phyloP scores from a whole-genome alignment of 345 rosid genomes.

The Brassica cretica region DNA sequence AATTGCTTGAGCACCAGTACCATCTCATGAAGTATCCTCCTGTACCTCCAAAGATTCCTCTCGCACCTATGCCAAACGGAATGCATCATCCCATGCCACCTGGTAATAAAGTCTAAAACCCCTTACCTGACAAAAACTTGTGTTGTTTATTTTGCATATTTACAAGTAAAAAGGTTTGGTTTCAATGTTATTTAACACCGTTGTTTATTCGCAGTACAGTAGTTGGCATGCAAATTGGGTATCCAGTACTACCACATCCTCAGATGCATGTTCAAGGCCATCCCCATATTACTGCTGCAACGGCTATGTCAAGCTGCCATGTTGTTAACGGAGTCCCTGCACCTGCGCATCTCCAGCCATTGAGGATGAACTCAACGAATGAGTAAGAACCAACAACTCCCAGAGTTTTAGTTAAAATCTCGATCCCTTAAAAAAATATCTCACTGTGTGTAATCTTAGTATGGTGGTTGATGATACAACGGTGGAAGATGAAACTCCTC shows the following conservation, averaged over 20 bases:
- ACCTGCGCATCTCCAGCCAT: constrained; percentile 52
- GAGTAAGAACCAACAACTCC: constrained; percentile 59
- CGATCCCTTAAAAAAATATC: background rate
- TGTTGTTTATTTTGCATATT: background rate
- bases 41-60: constrained; percentile 71
- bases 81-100: constrained; percentile 89
- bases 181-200: constrained; percentile 30
- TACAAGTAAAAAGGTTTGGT: background rate
- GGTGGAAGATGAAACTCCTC: constrained; percentile 52
- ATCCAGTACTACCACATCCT: constrained; percentile 90
- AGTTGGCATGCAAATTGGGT: constrained; percentile 96
- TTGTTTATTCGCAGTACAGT: constrained; percentile 58
- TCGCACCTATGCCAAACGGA: constrained; percentile 88
- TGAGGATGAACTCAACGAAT: constrained; percentile 71
- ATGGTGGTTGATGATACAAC: constrained; percentile 61
- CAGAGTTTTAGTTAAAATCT: background rate
- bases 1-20: constrained; percentile 90
- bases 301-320: constrained; percentile 92
- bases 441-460: constrained; percentile 35
- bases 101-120: constrained; percentile 55
- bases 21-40: constrained; percentile 81
- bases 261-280: constrained; percentile 72
- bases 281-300: constrained; percentile 67
- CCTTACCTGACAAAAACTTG: background rate
- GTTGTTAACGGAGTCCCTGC: constrained; percentile 69